Percentiles rank a stretch among this genome's conserved stretches.
Evolutionary conservation across 2,329 filamentous ascomycete species (phyloP).

Genomic region (Ceratocystis smalleyi): DNA sequence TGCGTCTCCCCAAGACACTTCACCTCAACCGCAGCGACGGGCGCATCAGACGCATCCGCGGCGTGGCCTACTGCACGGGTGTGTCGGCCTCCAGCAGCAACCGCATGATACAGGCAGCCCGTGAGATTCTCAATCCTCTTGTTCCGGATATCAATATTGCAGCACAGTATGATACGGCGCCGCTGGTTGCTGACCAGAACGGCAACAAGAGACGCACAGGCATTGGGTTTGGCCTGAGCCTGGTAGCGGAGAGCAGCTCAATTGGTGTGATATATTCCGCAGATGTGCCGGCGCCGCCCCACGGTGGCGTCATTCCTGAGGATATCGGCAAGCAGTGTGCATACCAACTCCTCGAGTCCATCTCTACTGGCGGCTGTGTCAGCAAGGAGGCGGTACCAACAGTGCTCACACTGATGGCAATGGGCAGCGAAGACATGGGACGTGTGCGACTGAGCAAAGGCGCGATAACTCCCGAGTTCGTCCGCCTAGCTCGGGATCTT

Average conservation of each 20-base stretch:
- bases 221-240: slow-evolving; percentile 76
- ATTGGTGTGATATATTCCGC: slow-evolving; percentile 72
- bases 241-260: slow-evolving; percentile 84
- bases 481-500: slow-evolving; percentile 70
- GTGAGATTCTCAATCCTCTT: slow-evolving; percentile 73
- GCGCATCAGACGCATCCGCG: slow-evolving; percentile 71
- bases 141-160: slow-evolving; percentile 85
- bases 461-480: slow-evolving; percentile 63
- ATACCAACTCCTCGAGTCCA: slow-evolving; percentile 71
- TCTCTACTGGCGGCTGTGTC: slow-evolving; percentile 70
- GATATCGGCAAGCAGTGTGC: slow-evolving; percentile 81
- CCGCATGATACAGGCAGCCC: slow-evolving; percentile 81
- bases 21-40: slow-evolving; percentile 72
- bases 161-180: slow-evolving; percentile 56
- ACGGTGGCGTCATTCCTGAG: slow-evolving; percentile 72
- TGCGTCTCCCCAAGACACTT: slow-evolving; percentile 83
- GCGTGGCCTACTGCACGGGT: slow-evolving; percentile 85
- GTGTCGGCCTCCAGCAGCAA: slow-evolving; percentile 87
- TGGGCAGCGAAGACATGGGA: slow-evolving; percentile 93
- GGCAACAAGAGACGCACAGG: slow-evolving; percentile 54
- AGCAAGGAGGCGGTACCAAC: slow-evolving; percentile 55
- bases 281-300: slow-evolving; percentile 58
- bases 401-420: slow-evolving; percentile 81
- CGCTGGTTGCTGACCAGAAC: slow-evolving; percentile 34
- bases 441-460: slow-evolving; percentile 67